phyloP scores from a whole-genome alignment of 2,329 filamentous ascomycete species.

The Lachnellula subtilissima region DNA sequence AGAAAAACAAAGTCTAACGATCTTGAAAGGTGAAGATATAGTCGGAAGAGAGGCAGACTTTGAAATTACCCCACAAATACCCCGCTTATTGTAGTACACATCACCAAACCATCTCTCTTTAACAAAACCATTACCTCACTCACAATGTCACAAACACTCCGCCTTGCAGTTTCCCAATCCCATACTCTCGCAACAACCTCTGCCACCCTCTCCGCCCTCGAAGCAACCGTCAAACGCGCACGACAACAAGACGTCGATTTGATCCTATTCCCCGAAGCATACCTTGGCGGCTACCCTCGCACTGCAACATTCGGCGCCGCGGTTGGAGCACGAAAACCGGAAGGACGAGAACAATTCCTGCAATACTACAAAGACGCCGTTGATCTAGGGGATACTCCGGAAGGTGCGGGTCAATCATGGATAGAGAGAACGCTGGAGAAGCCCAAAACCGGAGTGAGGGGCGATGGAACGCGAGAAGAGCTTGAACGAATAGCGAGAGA shows the following conservation, averaged over 20 bases:
- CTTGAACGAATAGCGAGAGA: slow-evolving; percentile 71
- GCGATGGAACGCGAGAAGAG: slow-evolving; percentile 74
- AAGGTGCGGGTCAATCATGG: slow-evolving; percentile 70
- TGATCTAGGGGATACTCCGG: slow-evolving; percentile 75
- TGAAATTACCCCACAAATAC: too few species aligned
- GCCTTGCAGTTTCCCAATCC: slow-evolving; percentile 46
- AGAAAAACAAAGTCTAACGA: too few species aligned
- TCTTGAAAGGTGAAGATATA: too few species aligned
- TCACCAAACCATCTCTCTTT: too few species aligned
- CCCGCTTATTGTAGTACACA: too few species aligned
- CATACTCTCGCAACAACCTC: slow-evolving; percentile 42
- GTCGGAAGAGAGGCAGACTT: too few species aligned
- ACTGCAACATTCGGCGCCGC: slow-evolving; percentile 71
- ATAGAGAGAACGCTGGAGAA: slow-evolving; percentile 49
- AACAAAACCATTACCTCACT: too few species aligned
- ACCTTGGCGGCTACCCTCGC: slow-evolving; percentile 85
- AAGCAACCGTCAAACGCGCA: slow-evolving; percentile 59
- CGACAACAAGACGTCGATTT: slow-evolving; percentile 54
- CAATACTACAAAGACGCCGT: slow-evolving; percentile 74
- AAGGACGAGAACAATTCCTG: slow-evolving; percentile 77
- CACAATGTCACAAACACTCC: slow-evolving; percentile 23
- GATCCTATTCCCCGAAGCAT: slow-evolving; percentile 87
- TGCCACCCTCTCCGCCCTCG: slow-evolving; percentile 61
- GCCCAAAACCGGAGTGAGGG: slow-evolving; percentile 43
- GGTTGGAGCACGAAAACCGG: slow-evolving; percentile 62